Evolutionary conservation across 768 basidiomycete genomes (phyloP).

Genomic region (Tulasnella sp.): DNA sequence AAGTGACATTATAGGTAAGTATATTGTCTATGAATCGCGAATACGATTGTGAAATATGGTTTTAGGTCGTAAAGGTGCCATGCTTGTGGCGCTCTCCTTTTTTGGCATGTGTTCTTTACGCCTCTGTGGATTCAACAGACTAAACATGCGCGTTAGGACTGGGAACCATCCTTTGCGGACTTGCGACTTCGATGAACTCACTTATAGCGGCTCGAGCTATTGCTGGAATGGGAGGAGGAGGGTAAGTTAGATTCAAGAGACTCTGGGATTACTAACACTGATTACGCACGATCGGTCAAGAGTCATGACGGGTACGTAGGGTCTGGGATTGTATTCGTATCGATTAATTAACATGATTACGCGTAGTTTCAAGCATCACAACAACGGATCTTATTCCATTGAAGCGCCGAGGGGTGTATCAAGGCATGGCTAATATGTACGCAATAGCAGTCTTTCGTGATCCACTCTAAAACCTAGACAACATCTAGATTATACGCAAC

Average conservation of each 20-base stretch:
- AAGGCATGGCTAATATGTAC: constrained; percentile 83
- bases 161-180: constrained; percentile 75
- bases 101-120: constrained; percentile 45
- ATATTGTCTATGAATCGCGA: constrained; percentile 25
- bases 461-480: constrained; percentile 12
- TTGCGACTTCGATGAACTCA: constrained; percentile 73
- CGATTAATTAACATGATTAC: background rate
- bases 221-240: constrained; percentile 87
- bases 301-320: constrained; percentile 63
- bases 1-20: constrained; percentile 60
- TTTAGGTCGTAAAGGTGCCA: constrained; percentile 56
- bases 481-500: constrained; percentile 60
- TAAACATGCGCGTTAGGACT: constrained; percentile 22
- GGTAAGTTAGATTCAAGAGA: constrained; percentile 38
- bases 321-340: no score
- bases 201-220: constrained; percentile 72
- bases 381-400: constrained; percentile 83
- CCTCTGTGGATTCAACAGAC: constrained; percentile 19
- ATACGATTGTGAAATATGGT: constrained; percentile 22
- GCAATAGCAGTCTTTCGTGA: constrained; percentile 19
- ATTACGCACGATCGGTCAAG: constrained; percentile 28
- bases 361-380: constrained; percentile 65
- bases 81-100: constrained; percentile 67
- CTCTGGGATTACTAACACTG: background rate
- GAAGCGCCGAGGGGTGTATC: constrained; percentile 45